Percentiles rank a stretch among this genome's conserved stretches.
These are phyloP conservation scores for Aspergillus ochraceus DNA, from an alignment of 2,329 filamentous ascomycete genomes.

Conservation along the genomic window DNA sequence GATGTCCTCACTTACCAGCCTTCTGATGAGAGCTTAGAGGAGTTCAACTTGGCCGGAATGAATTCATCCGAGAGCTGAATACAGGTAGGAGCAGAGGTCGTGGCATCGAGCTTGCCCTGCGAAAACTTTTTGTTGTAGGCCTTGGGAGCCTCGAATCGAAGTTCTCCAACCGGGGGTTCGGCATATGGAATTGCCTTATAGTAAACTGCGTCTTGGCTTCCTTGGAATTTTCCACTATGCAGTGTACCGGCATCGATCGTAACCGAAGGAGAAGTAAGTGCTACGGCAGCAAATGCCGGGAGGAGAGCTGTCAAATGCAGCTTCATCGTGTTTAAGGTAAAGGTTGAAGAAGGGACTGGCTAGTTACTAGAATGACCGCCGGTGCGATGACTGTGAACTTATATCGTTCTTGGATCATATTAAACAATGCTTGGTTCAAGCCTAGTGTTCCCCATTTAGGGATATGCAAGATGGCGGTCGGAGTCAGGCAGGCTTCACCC, in stretches of 20 bases:
- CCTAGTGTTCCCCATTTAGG: too few relatives aligned
- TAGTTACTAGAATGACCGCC: too few relatives aligned
- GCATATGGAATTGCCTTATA: constrained; percentile 22
- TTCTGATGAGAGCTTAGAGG: constrained; percentile 10
- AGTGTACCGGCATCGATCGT: constrained; percentile 21
- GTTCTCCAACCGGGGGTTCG: constrained; percentile 18
- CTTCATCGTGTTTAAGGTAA: constrained; percentile 57
- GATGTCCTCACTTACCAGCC: constrained; percentile 18
- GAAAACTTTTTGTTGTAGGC: constrained; percentile 15
- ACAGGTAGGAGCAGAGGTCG: constrained; percentile 14
- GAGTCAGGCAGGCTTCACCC: too few relatives aligned
- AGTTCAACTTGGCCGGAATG: not conserved
- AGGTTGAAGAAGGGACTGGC: not conserved
- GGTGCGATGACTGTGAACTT: too few relatives aligned
- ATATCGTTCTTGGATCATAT: too few relatives aligned
- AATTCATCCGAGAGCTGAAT: constrained; percentile 17
- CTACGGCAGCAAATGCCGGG: constrained; percentile 18
- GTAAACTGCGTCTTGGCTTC: constrained; percentile 15
- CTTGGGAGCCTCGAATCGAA: constrained; percentile 23
- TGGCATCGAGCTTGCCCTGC: constrained; percentile 17
- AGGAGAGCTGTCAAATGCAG: constrained; percentile 54
- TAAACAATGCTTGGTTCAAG: too few relatives aligned
- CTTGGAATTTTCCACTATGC: constrained; percentile 17
- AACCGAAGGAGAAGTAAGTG: constrained; percentile 18
- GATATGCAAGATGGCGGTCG: too few relatives aligned